Conservation (phyloP, 768 basidiomycete genomes). For the Daedaleopsis nitida region DNA sequence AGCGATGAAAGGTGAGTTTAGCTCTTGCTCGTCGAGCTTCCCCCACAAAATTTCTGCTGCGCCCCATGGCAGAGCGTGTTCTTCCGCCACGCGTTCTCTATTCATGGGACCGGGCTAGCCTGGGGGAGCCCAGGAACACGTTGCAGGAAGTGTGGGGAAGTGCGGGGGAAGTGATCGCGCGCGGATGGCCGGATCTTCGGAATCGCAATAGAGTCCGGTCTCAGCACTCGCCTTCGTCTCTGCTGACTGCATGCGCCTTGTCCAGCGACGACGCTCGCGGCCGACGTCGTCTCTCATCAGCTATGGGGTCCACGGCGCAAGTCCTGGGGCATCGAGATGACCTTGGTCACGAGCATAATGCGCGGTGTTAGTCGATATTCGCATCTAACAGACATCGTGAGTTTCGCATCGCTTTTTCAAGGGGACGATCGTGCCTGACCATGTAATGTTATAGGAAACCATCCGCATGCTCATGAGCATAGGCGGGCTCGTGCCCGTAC, state of each 20-base stretch:
- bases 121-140: background rate
- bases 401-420: slow-evolving; percentile 19
- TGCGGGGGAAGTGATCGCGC: slow-evolving; percentile 24
- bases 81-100: background rate
- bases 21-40: background rate
- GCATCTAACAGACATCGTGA: slow-evolving; percentile 79
- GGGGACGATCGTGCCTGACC: background rate
- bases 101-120: background rate
- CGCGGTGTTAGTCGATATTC: slow-evolving; percentile 82
- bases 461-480: slow-evolving; percentile 73
- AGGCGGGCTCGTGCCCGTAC: slow-evolving; percentile 79
- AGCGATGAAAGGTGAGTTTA: slow-evolving; percentile 61
- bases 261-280: slow-evolving; percentile 48
- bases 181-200: slow-evolving; percentile 1
- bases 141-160: slow-evolving; percentile 3
- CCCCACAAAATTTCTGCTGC: background rate
- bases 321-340: slow-evolving; percentile 96
- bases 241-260: too few relatives aligned
- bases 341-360: slow-evolving; percentile 82
- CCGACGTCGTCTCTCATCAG: slow-evolving; percentile 76
- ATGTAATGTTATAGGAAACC: slow-evolving; percentile 35
- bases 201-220: background rate
- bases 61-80: background rate
- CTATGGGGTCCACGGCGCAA: slow-evolving; percentile 87
- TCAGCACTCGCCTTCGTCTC: too few relatives aligned